A percentile compares a stretch with the other conserved stretches of the same genome.
Conservation (phyloP, 2,329 filamentous ascomycete genomes). For the Dendrostoma leiphaemia region DNA sequence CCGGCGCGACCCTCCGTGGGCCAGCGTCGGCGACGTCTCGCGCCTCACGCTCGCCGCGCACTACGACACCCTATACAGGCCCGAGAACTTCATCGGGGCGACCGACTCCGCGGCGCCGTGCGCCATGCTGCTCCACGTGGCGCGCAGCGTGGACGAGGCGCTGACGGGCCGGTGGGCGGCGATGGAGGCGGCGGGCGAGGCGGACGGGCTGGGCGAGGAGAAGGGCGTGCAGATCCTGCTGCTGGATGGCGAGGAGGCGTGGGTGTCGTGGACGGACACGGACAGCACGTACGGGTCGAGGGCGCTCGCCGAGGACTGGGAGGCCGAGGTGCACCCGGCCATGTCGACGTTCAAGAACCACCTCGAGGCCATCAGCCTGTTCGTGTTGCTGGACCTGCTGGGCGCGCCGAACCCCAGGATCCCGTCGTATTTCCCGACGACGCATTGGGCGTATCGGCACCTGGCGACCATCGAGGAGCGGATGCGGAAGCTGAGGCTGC, state of each 20-base stretch:
- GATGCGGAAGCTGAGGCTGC: constrained; percentile 63
- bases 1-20: constrained; percentile 76
- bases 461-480: constrained; percentile 74
- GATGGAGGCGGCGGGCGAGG: constrained; percentile 58
- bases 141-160: constrained; percentile 67
- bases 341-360: constrained; percentile 67
- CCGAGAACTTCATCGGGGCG: constrained; percentile 77
- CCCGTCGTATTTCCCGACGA: constrained; percentile 84
- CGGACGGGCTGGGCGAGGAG: constrained; percentile 57
- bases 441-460: constrained; percentile 87
- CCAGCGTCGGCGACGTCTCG: constrained; percentile 65
- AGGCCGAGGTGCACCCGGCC: constrained; percentile 61
- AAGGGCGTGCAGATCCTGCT: constrained; percentile 78
- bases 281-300: constrained; percentile 78
- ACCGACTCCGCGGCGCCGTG: constrained; percentile 83
- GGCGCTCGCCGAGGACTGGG: constrained; percentile 72
- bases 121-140: constrained; percentile 78
- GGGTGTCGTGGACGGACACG: constrained; percentile 65
- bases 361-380: constrained; percentile 71
- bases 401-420: constrained; percentile 67
- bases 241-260: constrained; percentile 82
- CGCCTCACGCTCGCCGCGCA: constrained; percentile 78
- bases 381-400: constrained; percentile 88
- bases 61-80: constrained; percentile 74
- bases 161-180: constrained; percentile 72